Conservation (phyloP, 2,329 filamentous ascomycete genomes). For the Calonectria multiphialidica region DNA sequence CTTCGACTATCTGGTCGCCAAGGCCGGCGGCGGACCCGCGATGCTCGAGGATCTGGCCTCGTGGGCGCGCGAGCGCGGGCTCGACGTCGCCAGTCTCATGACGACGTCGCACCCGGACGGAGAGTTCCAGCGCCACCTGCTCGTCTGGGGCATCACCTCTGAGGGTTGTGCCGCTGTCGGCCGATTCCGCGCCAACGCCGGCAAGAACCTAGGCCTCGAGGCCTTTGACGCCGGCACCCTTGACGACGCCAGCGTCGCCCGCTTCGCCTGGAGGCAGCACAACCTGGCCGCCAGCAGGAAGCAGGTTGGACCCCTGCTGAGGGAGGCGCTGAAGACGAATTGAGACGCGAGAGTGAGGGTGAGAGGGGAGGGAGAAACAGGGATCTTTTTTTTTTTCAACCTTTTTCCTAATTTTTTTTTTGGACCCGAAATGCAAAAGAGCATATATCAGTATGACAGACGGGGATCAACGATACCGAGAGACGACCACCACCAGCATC, state of each 20-base stretch:
- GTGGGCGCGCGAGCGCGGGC: conserved; percentile 67
- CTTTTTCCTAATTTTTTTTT: not conserved
- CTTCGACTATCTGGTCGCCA: conserved; percentile 69
- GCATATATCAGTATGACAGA: not conserved
- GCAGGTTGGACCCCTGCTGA: conserved; percentile 76
- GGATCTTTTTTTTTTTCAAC: not conserved
- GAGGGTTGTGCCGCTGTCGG: conserved; percentile 62
- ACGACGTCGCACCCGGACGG: conserved; percentile 70
- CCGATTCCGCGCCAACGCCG: conserved; percentile 63
- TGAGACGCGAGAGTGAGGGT: conserved; percentile 1
- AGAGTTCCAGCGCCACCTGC: conserved; percentile 73
- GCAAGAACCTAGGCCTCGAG: conserved; percentile 65
- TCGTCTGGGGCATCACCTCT: conserved; percentile 73
- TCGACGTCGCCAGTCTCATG: conserved; percentile 78
- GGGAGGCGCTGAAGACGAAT: conserved; percentile 62
- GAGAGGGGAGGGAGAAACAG: not conserved
- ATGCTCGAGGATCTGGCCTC: conserved; percentile 62
- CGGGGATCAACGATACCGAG: not conserved
- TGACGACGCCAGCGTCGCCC: conserved; percentile 58
- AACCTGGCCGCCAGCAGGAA: conserved; percentile 73
- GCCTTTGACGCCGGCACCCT: conserved; percentile 63
- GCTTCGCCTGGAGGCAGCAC: conserved; percentile 76
- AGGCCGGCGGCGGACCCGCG: conserved; percentile 58
- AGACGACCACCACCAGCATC: not conserved
- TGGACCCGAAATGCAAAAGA: not conserved